Percentiles rank a stretch among this genome's conserved stretches.
Evolutionary conservation across 2,329 filamentous ascomycete species (phyloP).

Genomic region (Nemania serpens): DNA sequence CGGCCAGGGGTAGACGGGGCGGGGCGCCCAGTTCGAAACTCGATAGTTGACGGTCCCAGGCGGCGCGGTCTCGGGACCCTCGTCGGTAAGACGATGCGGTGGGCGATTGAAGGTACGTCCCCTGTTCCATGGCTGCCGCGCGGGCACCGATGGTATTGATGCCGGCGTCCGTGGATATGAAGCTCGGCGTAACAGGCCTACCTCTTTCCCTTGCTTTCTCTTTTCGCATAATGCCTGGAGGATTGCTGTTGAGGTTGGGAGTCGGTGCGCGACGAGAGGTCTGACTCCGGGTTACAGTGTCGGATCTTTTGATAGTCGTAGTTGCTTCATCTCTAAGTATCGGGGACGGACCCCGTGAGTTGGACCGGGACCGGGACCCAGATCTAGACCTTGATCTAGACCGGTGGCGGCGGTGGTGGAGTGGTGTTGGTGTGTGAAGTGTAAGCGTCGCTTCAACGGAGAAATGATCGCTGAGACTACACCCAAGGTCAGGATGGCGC

Average conservation of each 20-base stretch:
- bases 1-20: conserved; percentile 50
- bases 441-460: conserved; percentile 80
- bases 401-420: conserved; percentile 8
- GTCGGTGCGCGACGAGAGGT: conserved; percentile 7
- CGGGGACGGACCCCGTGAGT: conserved; percentile 5
- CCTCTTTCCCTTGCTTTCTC: conserved; percentile 17
- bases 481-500: conserved; percentile 78
- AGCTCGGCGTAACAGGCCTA: conserved; percentile 17
- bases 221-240: conserved; percentile 2
- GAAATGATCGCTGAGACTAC: conserved; percentile 94
- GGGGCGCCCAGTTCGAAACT: conserved; percentile 22
- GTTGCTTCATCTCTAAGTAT: conserved; percentile 1
- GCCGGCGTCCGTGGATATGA: conserved; percentile 25
- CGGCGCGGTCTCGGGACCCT: conserved; percentile 31
- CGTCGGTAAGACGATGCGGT: conserved; percentile 39
- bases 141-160: conserved; percentile 25
- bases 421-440: conserved; percentile 46
- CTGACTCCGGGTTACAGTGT: conserved; percentile 8
- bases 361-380: conserved; percentile 7
- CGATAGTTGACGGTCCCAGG: conserved; percentile 44
- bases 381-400: conserved; percentile 15
- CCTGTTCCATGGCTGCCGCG: conserved; percentile 41
- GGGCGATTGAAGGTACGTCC: conserved; percentile 48
- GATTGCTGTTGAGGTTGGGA: neutral
- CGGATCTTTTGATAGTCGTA: conserved; percentile 11